Percentiles rank a stretch among this genome's conserved stretches.
These are phyloP conservation scores for Sequoiadendron giganteum DNA, from an alignment of 75 land plant species.

Conservation along the genomic window DNA sequence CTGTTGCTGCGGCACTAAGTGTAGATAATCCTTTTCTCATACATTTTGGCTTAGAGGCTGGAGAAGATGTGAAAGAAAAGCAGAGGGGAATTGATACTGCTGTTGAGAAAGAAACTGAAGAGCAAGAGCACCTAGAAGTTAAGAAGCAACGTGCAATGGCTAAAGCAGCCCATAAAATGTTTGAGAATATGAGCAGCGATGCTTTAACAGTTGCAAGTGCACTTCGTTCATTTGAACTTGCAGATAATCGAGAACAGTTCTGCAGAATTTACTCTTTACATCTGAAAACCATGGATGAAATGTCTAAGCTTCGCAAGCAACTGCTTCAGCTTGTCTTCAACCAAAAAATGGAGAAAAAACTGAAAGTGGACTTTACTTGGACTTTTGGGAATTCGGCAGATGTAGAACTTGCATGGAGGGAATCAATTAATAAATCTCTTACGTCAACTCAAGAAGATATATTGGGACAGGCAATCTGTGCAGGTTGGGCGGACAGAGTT, in stretches of 20 bases:
- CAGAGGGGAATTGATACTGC: conserved; percentile 4
- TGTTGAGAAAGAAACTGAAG: conserved; percentile 8
- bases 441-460: conserved; percentile 60
- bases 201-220: conserved; percentile 80
- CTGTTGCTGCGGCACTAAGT: conserved; percentile 89
- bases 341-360: conserved; percentile 13
- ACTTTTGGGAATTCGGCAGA: conserved; percentile 33
- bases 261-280: conserved; percentile 63
- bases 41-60: conserved; percentile 29
- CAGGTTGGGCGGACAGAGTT: conserved; percentile 98
- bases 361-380: conserved; percentile 38
- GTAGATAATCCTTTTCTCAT: conserved; percentile 75
- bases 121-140: conserved; percentile 29
- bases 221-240: conserved; percentile 74
- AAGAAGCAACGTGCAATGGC: conserved; percentile 54
- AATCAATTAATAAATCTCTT: conserved; percentile 33
- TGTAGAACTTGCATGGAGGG: conserved; percentile 62
- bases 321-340: conserved; percentile 60
- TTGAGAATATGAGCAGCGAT: conserved; percentile 77
- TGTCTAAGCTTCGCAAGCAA: conserved; percentile 91
- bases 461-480: conserved; percentile 85
- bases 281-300: conserved; percentile 94
- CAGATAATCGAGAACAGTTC: conserved; percentile 58
- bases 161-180: conserved; percentile 48
- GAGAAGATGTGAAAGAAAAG: conserved; percentile 18